A percentile compares a stretch with the other conserved stretches of the same genome.
Conservation (phyloP, 768 basidiomycete species). For the Lentinula sp. region DNA sequence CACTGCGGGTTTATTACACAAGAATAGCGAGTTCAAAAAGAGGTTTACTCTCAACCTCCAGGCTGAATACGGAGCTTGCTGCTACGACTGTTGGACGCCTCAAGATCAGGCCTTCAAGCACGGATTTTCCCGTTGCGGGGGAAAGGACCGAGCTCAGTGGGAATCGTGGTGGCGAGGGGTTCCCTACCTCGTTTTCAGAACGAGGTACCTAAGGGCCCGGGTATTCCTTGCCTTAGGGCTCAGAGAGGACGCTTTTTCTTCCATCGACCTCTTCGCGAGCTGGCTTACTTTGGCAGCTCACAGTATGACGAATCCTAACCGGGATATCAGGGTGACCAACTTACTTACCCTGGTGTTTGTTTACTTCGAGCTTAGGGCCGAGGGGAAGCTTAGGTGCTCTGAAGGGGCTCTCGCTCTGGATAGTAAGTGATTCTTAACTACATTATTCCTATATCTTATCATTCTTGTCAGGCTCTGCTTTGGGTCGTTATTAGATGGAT, state of each 20-base stretch:
- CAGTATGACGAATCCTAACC: neutral
- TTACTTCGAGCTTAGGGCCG: neutral
- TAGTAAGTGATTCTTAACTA: too few species aligned
- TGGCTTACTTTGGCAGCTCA: neutral
- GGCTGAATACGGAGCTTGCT: neutral
- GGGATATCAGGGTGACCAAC: neutral
- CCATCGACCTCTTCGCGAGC: neutral
- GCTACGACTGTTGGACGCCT: neutral
- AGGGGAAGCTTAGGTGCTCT: neutral
- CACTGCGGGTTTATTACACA: neutral
- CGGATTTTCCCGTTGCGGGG: neutral
- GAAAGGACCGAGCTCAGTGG: neutral
- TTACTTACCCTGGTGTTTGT: neutral
- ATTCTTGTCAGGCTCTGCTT: too few species aligned
- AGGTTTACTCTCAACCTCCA: neutral
- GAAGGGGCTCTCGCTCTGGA: too few species aligned
- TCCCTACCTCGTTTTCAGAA: neutral
- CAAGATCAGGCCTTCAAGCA: neutral
- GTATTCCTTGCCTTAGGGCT: neutral
- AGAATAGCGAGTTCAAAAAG: neutral
- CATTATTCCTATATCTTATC: too few species aligned
- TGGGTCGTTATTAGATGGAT: too few species aligned
- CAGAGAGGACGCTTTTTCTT: neutral
- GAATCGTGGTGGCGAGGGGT: neutral
- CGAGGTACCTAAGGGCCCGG: neutral